Base-by-base conservation (phyloP, 2,329 filamentous ascomycete species). In the Mariannaea sp. region DNA sequence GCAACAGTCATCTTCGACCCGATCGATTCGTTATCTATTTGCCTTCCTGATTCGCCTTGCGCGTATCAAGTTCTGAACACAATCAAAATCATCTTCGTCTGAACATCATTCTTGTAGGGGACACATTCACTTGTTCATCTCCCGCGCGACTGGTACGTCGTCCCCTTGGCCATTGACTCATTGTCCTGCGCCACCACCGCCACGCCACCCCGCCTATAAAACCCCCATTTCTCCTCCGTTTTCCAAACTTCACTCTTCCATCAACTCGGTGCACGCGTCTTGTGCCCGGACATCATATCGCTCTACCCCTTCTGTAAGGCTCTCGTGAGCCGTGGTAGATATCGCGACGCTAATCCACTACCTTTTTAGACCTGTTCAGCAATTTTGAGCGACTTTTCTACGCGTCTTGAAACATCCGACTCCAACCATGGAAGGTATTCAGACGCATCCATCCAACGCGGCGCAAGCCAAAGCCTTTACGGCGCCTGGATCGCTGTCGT, bases 41-140 rank as follows among this genome's bases (percentile, higher is more conserved):
- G 53, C 42, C 42, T 55, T 24, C 40, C 43, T 30, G 56, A 57
- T 61, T 57, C 58, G 60, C 60, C 36, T 48, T 49, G 51, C 50
- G 59, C 61, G 43, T 58, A 59, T 51, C 53, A 59, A 64, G 49
- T n/a, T 5, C 20, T 12, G 12, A 22, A 60, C 19, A 56, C 38
- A 54, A 42, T 41, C 30, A 53, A 51, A 33, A 49, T 38, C 42
- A 50, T 57, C 17, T 30, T 45, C 50, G 61, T 57, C 61, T 67
- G 70, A 70, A 70, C 74, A 74, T 68, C 67, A 68, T 68, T 65
- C 61, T 71, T 75, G 75, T 77, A 79, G 90, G 91, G 89, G 92
- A 96, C 88, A 92, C 92, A 96, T 96, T 96, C 76, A 87, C 74
- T 96, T 96, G 92, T 96, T 91, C 80, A 89, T 96, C 92, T 96